A percentile compares a stretch with the other conserved stretches of the same genome.
Conservation (phyloP, 2,329 filamentous ascomycete species). For the Talaromyces sp. region DNA sequence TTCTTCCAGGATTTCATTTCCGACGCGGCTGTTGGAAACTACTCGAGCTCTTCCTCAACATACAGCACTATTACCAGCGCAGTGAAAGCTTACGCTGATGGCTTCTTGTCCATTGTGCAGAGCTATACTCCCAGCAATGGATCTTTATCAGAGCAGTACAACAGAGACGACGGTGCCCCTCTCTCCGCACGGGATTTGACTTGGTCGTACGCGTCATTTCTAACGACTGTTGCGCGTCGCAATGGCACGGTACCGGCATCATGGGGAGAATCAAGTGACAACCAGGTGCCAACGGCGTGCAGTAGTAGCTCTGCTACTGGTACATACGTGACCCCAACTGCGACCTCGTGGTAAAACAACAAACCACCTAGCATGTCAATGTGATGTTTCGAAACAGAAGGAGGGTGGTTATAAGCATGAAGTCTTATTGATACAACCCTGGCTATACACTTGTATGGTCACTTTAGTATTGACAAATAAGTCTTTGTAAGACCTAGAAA, state of each 20-base stretch:
- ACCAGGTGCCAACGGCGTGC: slow-evolving; percentile 14
- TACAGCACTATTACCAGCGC: slow-evolving; percentile 54
- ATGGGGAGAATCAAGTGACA: slow-evolving; percentile 10
- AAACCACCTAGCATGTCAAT: no score
- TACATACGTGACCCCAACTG: slow-evolving; percentile 19
- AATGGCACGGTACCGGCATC: slow-evolving; percentile 9
- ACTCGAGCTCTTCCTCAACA: slow-evolving; percentile 49
- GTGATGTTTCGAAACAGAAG: no score
- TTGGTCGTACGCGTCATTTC: slow-evolving; percentile 40
- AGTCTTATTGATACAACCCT: no score
- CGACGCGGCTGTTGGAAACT: slow-evolving; percentile 56
- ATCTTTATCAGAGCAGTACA: slow-evolving; percentile 37
- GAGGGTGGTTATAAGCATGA: no score
- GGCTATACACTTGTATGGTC: no score
- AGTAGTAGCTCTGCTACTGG: slow-evolving; percentile 18
- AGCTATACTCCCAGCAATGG: slow-evolving; percentile 8
- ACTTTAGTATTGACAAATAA: no score
- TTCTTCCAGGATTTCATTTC: slow-evolving; percentile 67
- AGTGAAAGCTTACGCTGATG: slow-evolving; percentile 58
- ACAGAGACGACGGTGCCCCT: slow-evolving; percentile 26
- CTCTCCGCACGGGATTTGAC: slow-evolving; percentile 38
- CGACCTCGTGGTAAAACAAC: slow-evolving; percentile 14
- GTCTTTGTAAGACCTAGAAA: no score
- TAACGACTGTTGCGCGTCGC: slow-evolving; percentile 30
- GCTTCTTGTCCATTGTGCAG: slow-evolving; percentile 43